Evolutionary conservation across 768 basidiomycete genomes (phyloP).

Genomic region (Crassisporium funariophilum): DNA sequence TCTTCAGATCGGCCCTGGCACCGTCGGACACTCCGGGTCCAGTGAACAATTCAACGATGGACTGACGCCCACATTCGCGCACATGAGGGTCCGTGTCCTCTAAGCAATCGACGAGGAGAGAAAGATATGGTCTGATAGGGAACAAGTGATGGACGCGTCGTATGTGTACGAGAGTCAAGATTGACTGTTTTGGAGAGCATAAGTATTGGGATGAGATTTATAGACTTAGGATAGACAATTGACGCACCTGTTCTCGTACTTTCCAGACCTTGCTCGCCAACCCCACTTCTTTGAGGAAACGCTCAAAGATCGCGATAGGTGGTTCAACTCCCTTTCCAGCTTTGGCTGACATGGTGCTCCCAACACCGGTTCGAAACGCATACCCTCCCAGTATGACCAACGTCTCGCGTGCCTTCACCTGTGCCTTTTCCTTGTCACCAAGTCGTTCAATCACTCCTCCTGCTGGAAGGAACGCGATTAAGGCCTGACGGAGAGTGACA

Average conservation of each 20-base stretch:
- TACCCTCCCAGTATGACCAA: slow-evolving; percentile 75
- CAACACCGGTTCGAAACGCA: slow-evolving; percentile 60
- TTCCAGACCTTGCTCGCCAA: slow-evolving; percentile 83
- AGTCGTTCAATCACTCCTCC: slow-evolving; percentile 83
- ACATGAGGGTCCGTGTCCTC: slow-evolving; percentile 93
- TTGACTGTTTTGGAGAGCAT: slow-evolving; percentile 40
- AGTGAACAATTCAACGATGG: slow-evolving; percentile 84
- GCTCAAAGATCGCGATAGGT: slow-evolving; percentile 70
- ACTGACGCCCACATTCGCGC: slow-evolving; percentile 79
- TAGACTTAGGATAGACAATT: not conserved
- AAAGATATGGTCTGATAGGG: slow-evolving; percentile 80
- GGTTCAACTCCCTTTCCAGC: slow-evolving; percentile 69
- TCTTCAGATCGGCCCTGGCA: slow-evolving; percentile 92
- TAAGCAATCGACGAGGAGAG: slow-evolving; percentile 78
- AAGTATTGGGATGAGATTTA: not conserved
- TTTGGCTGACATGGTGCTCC: slow-evolving; percentile 45
- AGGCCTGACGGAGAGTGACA: slow-evolving; percentile 63
- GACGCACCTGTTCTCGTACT: slow-evolving; percentile 80
- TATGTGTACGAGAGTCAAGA: slow-evolving; percentile 71
- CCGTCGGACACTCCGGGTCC: slow-evolving; percentile 80
- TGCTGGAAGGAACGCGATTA: slow-evolving; percentile 69
- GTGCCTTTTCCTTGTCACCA: slow-evolving; percentile 76
- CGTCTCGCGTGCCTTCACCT: slow-evolving; percentile 74
- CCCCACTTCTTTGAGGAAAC: slow-evolving; percentile 69
- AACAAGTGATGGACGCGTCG: slow-evolving; percentile 72